These are phyloP conservation scores for Chlorella vulgaris DNA, from an alignment of 139 green algal genomes.

Conservation along the genomic window DNA sequence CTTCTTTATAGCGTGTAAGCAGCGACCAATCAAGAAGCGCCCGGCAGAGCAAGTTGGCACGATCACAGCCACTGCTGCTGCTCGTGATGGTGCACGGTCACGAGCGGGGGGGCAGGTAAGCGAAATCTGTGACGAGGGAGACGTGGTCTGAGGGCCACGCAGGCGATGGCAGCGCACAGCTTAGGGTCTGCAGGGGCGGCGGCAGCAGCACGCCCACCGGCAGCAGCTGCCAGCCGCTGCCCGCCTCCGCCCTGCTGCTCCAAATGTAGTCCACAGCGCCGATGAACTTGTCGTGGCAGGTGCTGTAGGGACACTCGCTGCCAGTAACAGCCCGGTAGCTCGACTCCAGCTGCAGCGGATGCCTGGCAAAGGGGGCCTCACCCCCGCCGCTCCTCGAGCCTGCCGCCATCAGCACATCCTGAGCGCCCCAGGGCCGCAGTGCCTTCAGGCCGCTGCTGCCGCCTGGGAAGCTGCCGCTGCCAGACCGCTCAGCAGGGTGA, in stretches of 20 bases:
- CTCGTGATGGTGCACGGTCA: too few relatives aligned
- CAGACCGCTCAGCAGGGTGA: neutral
- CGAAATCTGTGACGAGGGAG: constrained; percentile 65
- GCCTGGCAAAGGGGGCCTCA: neutral
- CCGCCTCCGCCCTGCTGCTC: neutral
- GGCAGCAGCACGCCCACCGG: constrained; percentile 61
- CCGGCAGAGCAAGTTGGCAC: too few relatives aligned
- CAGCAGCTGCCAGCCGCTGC: constrained; percentile 33
- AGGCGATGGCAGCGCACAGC: constrained; percentile 55
- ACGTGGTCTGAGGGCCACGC: constrained; percentile 65
- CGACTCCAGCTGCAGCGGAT: neutral
- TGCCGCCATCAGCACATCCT: constrained; percentile 30
- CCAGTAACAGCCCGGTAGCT: constrained; percentile 16
- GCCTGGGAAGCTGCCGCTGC: neutral
- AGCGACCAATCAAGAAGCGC: too few relatives aligned
- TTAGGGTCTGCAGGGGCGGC: constrained; percentile 57
- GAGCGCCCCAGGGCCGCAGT: constrained; percentile 12
- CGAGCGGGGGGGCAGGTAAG: too few relatives aligned
- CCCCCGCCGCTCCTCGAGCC: neutral
- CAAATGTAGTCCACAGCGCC: constrained; percentile 77
- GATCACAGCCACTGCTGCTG: too few relatives aligned
- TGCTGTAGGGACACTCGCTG: constrained; percentile 66
- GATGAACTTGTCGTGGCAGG: constrained; percentile 71
- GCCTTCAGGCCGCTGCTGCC: neutral
- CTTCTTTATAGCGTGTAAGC: too few relatives aligned